Base-by-base conservation (phyloP, 768 basidiomycete species). In the Leucosporidium creatinivorum region DNA sequence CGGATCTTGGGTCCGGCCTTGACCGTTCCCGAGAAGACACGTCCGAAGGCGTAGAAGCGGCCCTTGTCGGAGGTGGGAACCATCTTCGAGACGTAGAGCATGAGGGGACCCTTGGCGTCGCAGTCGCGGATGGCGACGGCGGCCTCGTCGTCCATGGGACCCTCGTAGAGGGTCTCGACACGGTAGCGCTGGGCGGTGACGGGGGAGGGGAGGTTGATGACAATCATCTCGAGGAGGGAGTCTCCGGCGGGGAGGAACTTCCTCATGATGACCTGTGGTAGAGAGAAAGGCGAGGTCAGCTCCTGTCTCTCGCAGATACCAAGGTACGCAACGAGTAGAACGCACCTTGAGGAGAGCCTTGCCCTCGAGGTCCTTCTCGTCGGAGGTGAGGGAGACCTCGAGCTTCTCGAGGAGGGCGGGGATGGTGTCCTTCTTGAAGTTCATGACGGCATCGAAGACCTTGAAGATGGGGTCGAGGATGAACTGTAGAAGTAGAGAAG, bases 11-110 rank as follows among this genome's bases (percentile, higher is more conserved):
- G 96, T 64, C 96, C 96, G 65, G 96, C 86, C 21, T 85, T 87
- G 77, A 98, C 93, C 69, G 93, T 98, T 77, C 96, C 96, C 71
- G 96, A 90, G 85, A 99, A 99, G 82, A 99, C 88, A 85, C 96
- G 96, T 81, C 96, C 96, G 80, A 99, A 99, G 69, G 96, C 96
- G 81, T 98, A 98, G 89, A 98, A 99, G 69, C 96, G 93, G 77
- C 96, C 96, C 82, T 98, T 98, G 81, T 99, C 96, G 74, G 96
- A 96, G 51, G 96, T 97, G 70, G 96, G 96, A 76, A 98, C 96
- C 96, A 99, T 98, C 87, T 98, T 98, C 74, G 96, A 98, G 81
- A 99, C 84, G 81, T 99, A 99, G 72, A 94, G 85, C 77, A 98
- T 93, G 70, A 99, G 88, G 72, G 96, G 96, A 61, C 87, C 96